Evolutionary conservation across 306 rosid species (phyloP).

Genomic region (Hippophae gyantsensis): DNA sequence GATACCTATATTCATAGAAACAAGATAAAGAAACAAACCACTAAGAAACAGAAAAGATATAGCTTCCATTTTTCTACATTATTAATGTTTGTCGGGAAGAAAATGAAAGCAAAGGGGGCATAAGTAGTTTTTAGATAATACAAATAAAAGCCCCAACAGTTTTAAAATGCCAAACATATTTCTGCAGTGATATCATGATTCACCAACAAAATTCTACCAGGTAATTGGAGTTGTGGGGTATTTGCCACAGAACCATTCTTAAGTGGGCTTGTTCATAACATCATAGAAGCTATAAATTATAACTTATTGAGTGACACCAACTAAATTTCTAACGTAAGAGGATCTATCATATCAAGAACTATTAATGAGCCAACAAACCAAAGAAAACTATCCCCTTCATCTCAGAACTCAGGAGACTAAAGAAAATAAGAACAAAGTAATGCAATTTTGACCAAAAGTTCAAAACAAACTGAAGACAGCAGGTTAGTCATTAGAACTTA

Average conservation of each 20-base stretch:
- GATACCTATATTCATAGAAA: background rate
- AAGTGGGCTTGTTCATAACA: no score
- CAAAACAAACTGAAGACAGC: conserved; percentile 3
- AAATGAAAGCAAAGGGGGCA: background rate
- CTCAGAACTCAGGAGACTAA: no score
- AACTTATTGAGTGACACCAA: no score
- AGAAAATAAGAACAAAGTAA: background rate
- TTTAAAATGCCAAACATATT: background rate
- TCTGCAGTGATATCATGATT: background rate
- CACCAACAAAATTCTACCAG: conserved; percentile 2
- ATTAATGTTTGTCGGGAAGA: conserved; percentile 3
- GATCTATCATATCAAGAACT: background rate
- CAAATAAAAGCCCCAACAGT: background rate
- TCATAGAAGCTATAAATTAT: no score
- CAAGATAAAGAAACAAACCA: no score
- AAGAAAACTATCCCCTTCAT: no score
- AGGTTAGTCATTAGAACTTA: conserved; percentile 33
- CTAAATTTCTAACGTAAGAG: no score
- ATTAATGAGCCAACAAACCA: conserved; percentile 5
- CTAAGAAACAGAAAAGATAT: no score
- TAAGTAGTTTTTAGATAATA: background rate
- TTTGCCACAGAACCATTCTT: no score
- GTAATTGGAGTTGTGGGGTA: no score
- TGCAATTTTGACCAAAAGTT: conserved; percentile 2
- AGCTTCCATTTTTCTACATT: background rate